Percentiles rank a stretch among this genome's conserved stretches.
These are phyloP conservation scores for Leccinum subrobustum DNA, from an alignment of 1,284 basidiomycete species.

Conservation along the genomic window DNA sequence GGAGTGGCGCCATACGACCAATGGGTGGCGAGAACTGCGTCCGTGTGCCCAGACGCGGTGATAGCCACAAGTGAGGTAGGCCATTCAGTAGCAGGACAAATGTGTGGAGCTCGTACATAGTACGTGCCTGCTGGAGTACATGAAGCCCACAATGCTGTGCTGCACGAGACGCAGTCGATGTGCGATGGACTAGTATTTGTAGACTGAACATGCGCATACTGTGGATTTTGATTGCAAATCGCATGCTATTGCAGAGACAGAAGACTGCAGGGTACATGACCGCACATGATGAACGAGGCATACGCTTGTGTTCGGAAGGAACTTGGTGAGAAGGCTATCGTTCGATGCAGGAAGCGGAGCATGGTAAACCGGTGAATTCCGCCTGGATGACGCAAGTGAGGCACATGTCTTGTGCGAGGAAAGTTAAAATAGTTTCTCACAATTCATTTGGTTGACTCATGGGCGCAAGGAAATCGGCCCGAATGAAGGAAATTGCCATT, in stretches of 20 bases:
- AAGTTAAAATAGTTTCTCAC: neutral
- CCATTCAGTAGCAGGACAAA: constrained; percentile 14
- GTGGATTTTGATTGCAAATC: constrained; percentile 17
- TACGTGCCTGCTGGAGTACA: neutral
- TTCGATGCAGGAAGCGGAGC: constrained; percentile 15
- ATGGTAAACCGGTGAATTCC: constrained; percentile 6
- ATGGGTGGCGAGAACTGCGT: constrained; percentile 1
- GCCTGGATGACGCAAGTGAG: constrained; percentile 4
- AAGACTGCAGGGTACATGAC: constrained; percentile 9
- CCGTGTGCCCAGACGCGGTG: neutral
- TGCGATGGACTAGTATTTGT: constrained; percentile 1
- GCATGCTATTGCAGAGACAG: constrained; percentile 6
- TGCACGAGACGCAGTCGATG: constrained; percentile 3
- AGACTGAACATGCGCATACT: constrained; percentile 5
- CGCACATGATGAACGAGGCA: constrained; percentile 17
- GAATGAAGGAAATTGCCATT: constrained; percentile 2
- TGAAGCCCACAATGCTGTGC: neutral
- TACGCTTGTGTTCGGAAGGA: constrained; percentile 28
- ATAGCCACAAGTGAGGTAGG: neutral
- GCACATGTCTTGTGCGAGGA: constrained; percentile 6
- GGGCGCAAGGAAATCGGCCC: neutral
- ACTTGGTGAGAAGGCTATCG: constrained; percentile 16
- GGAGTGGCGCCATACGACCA: constrained; percentile 15
- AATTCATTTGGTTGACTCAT: constrained; percentile 4
- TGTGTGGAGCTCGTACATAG: constrained; percentile 5